A percentile compares a stretch with the other conserved stretches of the same genome.
phyloP scores from a whole-genome alignment of 2,329 filamentous ascomycete genomes.

The Pseudopithomyces chartarum region DNA sequence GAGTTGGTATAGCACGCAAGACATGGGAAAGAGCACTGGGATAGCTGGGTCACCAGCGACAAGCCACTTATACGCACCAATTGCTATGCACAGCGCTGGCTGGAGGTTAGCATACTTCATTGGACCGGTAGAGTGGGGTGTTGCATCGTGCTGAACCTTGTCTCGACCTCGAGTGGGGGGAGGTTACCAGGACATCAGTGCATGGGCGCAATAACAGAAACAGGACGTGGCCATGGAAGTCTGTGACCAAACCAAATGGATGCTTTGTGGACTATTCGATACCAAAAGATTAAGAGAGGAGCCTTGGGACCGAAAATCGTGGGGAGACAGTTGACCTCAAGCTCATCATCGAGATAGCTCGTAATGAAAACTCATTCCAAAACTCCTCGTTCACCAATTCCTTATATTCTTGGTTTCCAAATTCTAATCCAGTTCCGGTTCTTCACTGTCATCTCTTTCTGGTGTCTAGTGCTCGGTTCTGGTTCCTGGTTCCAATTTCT shows the following conservation, averaged over 20 bases:
- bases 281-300: background rate
- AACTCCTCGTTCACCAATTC: background rate
- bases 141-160: constrained; percentile 1
- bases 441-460: background rate
- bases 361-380: background rate
- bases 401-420: background rate
- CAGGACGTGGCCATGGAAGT: background rate
- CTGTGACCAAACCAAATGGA: background rate
- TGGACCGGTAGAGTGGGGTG: background rate
- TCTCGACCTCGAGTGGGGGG: background rate
- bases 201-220: background rate
- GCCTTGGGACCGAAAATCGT: background rate
- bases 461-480: background rate
- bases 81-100: background rate
- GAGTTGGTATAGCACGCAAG: no score
- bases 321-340: background rate
- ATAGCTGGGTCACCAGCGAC: background rate
- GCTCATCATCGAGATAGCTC: background rate
- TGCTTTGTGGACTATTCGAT: background rate
- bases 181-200: background rate
- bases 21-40: background rate
- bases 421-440: no score
- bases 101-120: background rate
- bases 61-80: background rate
- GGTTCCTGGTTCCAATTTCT: background rate